These are phyloP conservation scores for Epichloe aotearoae DNA, from an alignment of 2,329 filamentous ascomycete species.

Conservation along the genomic window DNA sequence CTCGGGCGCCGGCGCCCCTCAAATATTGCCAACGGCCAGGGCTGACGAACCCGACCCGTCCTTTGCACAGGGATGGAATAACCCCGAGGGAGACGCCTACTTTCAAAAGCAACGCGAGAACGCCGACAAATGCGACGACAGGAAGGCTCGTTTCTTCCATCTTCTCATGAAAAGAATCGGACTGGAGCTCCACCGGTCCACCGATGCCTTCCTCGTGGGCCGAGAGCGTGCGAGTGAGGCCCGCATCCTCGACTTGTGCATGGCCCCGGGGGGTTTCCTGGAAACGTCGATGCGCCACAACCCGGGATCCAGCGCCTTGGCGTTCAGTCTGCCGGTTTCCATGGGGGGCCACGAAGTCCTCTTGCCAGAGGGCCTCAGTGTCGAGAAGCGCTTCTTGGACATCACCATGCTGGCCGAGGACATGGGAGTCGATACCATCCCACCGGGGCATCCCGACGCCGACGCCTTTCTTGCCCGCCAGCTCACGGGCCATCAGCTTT, in stretches of 20 bases:
- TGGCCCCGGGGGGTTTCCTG: slow-evolving; percentile 42
- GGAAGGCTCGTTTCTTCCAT: slow-evolving; percentile 16
- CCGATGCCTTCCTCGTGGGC: slow-evolving; percentile 17
- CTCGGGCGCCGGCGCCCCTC: not conserved
- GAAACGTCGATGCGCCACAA: slow-evolving; percentile 22
- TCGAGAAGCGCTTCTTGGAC: slow-evolving; percentile 24
- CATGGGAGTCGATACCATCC: slow-evolving; percentile 23
- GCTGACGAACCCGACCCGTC: not conserved
- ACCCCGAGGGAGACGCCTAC: slow-evolving; percentile 25
- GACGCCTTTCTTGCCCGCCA: slow-evolving; percentile 12
- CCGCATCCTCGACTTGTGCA: slow-evolving; percentile 38
- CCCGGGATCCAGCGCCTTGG: slow-evolving; percentile 17
- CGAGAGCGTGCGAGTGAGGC: not conserved
- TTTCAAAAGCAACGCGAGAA: slow-evolving; percentile 26
- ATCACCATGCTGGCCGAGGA: slow-evolving; percentile 38
- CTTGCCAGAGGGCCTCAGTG: slow-evolving; percentile 9
- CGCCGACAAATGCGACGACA: not conserved
- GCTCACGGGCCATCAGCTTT: slow-evolving; percentile 14
- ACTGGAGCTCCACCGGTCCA: slow-evolving; percentile 24
- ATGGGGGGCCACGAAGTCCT: slow-evolving; percentile 28
- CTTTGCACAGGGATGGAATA: slow-evolving; percentile 29
- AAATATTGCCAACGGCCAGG: not conserved
- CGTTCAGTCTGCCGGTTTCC: slow-evolving; percentile 26
- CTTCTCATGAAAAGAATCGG: slow-evolving; percentile 29
- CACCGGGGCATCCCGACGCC: slow-evolving; percentile 15